Evolutionary conservation across 768 basidiomycete genomes (phyloP), one percentile per base, ranked within the genome.

Genomic region (Mycena polygramma): DNA sequence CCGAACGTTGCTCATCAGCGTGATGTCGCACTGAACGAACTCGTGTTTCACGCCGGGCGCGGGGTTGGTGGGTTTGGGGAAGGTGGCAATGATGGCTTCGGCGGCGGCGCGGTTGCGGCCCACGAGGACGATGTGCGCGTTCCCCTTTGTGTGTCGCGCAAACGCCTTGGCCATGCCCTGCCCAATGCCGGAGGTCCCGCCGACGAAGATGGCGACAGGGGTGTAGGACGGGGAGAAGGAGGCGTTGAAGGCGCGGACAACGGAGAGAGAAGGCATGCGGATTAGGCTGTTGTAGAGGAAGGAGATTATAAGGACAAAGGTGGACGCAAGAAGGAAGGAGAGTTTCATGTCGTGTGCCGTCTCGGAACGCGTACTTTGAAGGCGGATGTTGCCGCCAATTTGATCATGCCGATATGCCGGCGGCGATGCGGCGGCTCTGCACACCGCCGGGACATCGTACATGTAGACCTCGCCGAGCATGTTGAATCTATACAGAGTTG

Each of bases 71-170:
- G 30, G 30, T 30, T 30, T 30, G 30, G 30, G 30, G 6, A 68
- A 82, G 67, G 10, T 52, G 52, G 76, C 76, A 70, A 83, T 77
- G 74, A 79, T 73, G 35, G 60, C 35, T 46, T 80, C 72, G 2
- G 80, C 81, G 19, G 81, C 78, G 37, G 68, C 66, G 55, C 77
- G 73, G 73, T 81, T 82, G 54, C 80, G 79, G 7, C 82, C 81
- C 51, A 78, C 72, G 67, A 83, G 62, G 57, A 83, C 75, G 75
- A 83, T 82, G 68, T 83, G 79, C 37, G 78, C 76, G 67, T 78
- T 77, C 37, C 82, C 81, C 43, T 80, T 76, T 19, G 80, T 77
- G 73, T 79, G 74, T 20, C 74, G 74, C 9, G 81, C 81, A 64
- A 83, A 79, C 13, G 77, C 74, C 57, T 77, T 71, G 1, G 82